Percentiles rank a stretch among this genome's conserved stretches.
Evolutionary conservation across 345 rosid species (phyloP).

Genomic region (Barbarea vulgaris): DNA sequence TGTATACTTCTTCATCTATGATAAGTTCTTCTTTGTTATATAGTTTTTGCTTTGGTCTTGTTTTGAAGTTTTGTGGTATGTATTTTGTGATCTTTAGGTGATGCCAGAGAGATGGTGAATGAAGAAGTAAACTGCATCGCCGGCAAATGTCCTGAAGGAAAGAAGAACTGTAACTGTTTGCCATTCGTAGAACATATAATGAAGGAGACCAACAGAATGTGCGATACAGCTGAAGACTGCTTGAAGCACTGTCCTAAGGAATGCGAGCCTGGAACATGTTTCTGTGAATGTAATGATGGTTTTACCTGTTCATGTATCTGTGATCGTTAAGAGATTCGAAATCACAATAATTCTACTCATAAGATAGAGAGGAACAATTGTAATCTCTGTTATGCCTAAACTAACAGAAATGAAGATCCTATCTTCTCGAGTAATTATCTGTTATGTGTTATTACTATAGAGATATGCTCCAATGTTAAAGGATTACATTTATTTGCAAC

Average conservation of each 20-base stretch:
- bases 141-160: slow-evolving; percentile 3
- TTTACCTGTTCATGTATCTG: slow-evolving; percentile 32
- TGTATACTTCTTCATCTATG: background rate
- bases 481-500: no score
- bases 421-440: no score
- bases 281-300: slow-evolving; percentile 1
- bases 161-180: background rate
- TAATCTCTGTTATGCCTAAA: no score
- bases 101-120: slow-evolving; percentile 22
- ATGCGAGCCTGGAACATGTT: slow-evolving; percentile 28
- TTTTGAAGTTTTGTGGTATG: background rate
- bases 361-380: no score
- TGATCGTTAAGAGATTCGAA: slow-evolving; percentile 16
- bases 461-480: no score
- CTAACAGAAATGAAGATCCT: no score
- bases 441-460: no score
- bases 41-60: background rate
- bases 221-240: slow-evolving; percentile 23
- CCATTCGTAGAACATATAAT: background rate
- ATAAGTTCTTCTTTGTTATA: background rate
- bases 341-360: background rate
- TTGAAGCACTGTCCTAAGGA: slow-evolving; percentile 25
- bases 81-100: slow-evolving; percentile 19
- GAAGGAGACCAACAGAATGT: slow-evolving; percentile 19
- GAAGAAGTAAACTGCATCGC: slow-evolving; percentile 11